phyloP scores from a whole-genome alignment of 1,284 basidiomycete genomes.

The Pascua guehoae region DNA sequence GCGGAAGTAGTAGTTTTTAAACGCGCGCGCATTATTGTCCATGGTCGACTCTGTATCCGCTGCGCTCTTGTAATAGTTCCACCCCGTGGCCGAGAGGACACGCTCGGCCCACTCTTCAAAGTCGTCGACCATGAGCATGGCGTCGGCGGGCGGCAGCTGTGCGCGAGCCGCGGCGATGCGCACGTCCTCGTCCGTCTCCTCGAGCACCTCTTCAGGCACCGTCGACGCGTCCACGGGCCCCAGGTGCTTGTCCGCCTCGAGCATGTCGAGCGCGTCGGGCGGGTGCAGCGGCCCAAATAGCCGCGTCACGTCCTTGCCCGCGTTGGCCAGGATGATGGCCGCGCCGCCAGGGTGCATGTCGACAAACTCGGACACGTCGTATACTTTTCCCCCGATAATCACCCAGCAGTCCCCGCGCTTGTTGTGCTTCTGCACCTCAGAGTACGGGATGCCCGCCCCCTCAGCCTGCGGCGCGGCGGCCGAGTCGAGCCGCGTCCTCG shows the following conservation, averaged over 20 bases:
- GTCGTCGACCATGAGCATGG: constrained; percentile 69
- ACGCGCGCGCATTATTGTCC: constrained; percentile 53
- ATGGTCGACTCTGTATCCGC: constrained; percentile 55
- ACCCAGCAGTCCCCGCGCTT: constrained; percentile 68
- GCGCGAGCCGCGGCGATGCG: constrained; percentile 63
- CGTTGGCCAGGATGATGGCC: constrained; percentile 54
- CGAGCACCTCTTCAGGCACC: constrained; percentile 51
- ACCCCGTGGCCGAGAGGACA: constrained; percentile 52
- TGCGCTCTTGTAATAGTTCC: constrained; percentile 57
- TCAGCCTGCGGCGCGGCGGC: background rate
- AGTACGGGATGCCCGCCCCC: constrained; percentile 29
- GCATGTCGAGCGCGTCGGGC: constrained; percentile 47
- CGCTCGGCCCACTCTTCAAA: constrained; percentile 56
- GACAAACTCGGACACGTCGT: constrained; percentile 73
- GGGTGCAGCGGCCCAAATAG: constrained; percentile 53
- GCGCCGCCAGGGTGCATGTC: constrained; percentile 57
- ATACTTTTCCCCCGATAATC: constrained; percentile 60
- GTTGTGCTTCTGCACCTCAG: constrained; percentile 57
- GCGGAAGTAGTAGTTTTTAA: constrained; percentile 55
- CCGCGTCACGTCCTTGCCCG: constrained; percentile 59
- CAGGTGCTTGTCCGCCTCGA: constrained; percentile 60
- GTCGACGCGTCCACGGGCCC: constrained; percentile 63
- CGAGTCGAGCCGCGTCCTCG: background rate
- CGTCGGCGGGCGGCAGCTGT: constrained; percentile 59
- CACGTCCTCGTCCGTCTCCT: constrained; percentile 60